phyloP scores from a whole-genome alignment of 1,139 yeast genomes.

The Suhomyces bribrorum region DNA sequence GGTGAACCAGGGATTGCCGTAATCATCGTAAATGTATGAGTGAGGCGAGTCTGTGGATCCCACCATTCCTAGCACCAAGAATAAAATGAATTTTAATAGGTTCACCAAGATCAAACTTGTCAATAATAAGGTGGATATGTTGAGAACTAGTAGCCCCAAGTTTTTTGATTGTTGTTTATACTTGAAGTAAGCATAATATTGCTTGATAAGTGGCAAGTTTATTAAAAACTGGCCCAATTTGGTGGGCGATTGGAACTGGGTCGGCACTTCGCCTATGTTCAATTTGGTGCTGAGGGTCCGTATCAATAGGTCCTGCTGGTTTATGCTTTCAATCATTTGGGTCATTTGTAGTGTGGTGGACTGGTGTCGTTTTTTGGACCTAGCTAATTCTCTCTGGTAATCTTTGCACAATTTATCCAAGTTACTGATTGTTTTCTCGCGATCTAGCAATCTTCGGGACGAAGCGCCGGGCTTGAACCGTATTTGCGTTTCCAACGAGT shows the following conservation, averaged over 20 bases:
- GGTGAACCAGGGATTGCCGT: slow-evolving; percentile 15
- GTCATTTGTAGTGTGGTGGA: slow-evolving; percentile 17
- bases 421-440: slow-evolving; percentile 9
- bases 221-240: slow-evolving; percentile 20
- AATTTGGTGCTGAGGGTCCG: slow-evolving; percentile 23
- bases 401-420: slow-evolving; percentile 22
- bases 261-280: slow-evolving; percentile 12
- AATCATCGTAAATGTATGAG: slow-evolving; percentile 27
- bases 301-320: slow-evolving; percentile 28
- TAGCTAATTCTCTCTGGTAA: slow-evolving; percentile 23
- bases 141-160: slow-evolving; percentile 23
- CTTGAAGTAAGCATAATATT: slow-evolving; percentile 29
- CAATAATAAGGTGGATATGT: slow-evolving; percentile 25
- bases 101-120: slow-evolving; percentile 25
- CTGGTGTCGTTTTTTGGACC: slow-evolving; percentile 19
- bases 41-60: slow-evolving; percentile 2
- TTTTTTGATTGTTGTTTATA: slow-evolving; percentile 29
- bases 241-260: slow-evolving; percentile 5
- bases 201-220: slow-evolving; percentile 36
- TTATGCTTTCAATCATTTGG: slow-evolving; percentile 20
- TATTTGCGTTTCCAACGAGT: slow-evolving; percentile 23
- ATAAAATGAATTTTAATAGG: slow-evolving; percentile 19
- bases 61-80: slow-evolving; percentile 14
- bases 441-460: slow-evolving; percentile 7
- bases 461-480: slow-evolving; percentile 8